Evolutionary conservation across 2,329 filamentous ascomycete species (phyloP).

Genomic region (Ophiostoma quercus): DNA sequence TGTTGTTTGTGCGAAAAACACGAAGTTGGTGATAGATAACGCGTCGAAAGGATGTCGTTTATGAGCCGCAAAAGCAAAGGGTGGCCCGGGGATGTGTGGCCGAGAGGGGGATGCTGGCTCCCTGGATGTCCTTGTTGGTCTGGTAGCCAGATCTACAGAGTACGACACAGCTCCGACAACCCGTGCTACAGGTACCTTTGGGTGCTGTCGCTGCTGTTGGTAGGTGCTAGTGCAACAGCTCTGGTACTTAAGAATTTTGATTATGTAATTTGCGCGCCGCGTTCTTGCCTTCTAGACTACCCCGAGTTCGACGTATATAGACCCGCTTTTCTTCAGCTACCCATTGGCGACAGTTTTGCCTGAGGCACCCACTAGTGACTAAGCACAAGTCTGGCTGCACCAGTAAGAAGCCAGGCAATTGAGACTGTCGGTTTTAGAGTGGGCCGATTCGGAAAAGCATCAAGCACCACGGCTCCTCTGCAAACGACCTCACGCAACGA

Average conservation of each 20-base stretch:
- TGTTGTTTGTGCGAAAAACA: conserved; percentile 18
- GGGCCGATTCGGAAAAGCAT: conserved; percentile 14
- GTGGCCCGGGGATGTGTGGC: conserved; percentile 19
- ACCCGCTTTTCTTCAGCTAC: background rate
- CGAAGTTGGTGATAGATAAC: conserved; percentile 25
- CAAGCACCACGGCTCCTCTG: conserved; percentile 10
- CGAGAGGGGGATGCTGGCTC: background rate
- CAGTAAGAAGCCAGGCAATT: conserved; percentile 14
- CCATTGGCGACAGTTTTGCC: background rate
- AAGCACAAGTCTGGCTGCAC: conserved; percentile 1
- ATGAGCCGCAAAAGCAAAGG: conserved; percentile 8
- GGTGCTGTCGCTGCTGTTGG: background rate
- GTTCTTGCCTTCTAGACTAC: background rate
- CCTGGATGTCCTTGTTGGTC: background rate
- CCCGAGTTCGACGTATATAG: background rate
- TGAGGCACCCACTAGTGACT: conserved; percentile 5
- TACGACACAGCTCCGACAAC: conserved; percentile 9
- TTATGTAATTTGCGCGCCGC: conserved; percentile 7
- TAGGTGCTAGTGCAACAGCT: background rate
- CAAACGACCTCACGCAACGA: conserved; percentile 6
- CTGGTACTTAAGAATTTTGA: background rate
- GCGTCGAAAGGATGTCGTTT: conserved; percentile 22
- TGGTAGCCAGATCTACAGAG: background rate
- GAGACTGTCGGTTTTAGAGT: conserved; percentile 8
- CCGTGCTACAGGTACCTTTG: background rate